phyloP scores from a whole-genome alignment of 192 early-diverging fungal species.

The Coemansia erecta region DNA sequence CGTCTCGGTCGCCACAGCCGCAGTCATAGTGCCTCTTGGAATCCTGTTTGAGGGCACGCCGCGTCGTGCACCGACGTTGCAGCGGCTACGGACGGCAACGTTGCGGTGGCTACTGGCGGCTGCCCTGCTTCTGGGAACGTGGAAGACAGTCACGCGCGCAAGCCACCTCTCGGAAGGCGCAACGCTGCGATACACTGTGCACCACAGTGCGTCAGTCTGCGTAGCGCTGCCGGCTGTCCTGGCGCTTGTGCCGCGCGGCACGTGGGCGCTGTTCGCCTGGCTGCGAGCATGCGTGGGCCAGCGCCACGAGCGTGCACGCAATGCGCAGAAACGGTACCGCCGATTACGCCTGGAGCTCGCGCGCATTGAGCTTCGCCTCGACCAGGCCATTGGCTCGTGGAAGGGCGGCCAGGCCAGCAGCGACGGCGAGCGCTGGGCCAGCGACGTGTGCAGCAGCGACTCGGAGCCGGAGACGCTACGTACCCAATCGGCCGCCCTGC shows the following conservation, averaged over 20 bases:
- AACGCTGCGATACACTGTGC: constrained; percentile 37
- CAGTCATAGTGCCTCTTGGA: constrained; percentile 30
- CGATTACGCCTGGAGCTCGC: constrained; percentile 23
- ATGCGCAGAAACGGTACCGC: constrained; percentile 15
- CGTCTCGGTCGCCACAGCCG: constrained; percentile 21
- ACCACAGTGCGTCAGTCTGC: constrained; percentile 30
- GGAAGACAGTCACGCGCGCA: constrained; percentile 4
- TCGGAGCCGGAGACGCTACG: constrained; percentile 13
- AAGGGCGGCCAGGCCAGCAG: constrained; percentile 31
- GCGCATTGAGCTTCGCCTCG: constrained; percentile 28
- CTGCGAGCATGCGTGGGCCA: constrained; percentile 36
- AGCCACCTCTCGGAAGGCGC: constrained; percentile 7
- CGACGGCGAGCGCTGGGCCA: constrained; percentile 9
- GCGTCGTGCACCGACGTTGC: constrained; percentile 23
- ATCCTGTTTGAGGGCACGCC: constrained; percentile 40
- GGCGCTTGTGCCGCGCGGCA: constrained; percentile 36
- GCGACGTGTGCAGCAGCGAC: constrained; percentile 8
- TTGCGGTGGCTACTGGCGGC: constrained; percentile 22
- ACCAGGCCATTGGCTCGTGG: constrained; percentile 45
- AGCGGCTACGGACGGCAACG: constrained; percentile 19
- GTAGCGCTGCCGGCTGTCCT: constrained; percentile 38
- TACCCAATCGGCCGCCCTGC: constrained; percentile 1
- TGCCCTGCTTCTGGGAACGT: constrained; percentile 5
- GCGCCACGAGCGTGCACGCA: constrained; percentile 24
- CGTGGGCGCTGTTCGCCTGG: constrained; percentile 49